Percentiles rank a stretch among this genome's conserved stretches.
phyloP scores from a whole-genome alignment of 2,329 filamentous ascomycete species.

The Xylogone sp. region DNA sequence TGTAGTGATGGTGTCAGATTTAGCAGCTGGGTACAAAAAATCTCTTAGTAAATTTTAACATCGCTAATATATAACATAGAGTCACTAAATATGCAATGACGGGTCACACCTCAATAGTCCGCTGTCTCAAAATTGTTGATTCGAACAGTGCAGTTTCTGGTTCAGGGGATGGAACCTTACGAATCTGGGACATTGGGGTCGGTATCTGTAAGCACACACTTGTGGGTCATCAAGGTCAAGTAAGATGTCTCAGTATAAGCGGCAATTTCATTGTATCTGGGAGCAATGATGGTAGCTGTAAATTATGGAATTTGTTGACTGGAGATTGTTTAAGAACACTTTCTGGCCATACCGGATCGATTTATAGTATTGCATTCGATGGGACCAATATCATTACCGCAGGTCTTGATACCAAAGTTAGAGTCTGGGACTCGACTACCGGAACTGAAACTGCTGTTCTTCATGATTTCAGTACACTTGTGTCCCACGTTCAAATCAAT shows the following conservation, averaged over 20 bases:
- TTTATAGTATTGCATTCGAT: neutral
- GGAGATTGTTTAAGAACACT: neutral
- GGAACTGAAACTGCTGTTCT: neutral
- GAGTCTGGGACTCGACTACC: neutral
- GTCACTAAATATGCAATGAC: neutral
- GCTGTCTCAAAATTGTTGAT: neutral
- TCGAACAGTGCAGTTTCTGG: neutral
- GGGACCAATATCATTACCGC: neutral
- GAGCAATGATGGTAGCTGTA: neutral
- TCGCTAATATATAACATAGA: neutral
- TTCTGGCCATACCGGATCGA: neutral
- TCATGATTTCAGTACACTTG: neutral
- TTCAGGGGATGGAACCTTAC: neutral
- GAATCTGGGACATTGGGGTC: neutral
- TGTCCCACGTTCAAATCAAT: neutral
- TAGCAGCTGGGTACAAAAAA: neutral
- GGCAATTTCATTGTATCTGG: neutral
- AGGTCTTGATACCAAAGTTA: neutral
- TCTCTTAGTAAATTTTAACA: neutral
- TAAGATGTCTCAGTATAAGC: neutral
- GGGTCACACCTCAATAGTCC: neutral
- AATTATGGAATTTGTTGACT: neutral
- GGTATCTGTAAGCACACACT: neutral
- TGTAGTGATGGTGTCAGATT: neutral
- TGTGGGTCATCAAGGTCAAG: neutral